A percentile compares a stretch with the other conserved stretches of the same genome.
These are phyloP conservation scores for Trypanosomatidae sp. DNA, from an alignment of 208 protist species.

Conservation along the genomic window DNA sequence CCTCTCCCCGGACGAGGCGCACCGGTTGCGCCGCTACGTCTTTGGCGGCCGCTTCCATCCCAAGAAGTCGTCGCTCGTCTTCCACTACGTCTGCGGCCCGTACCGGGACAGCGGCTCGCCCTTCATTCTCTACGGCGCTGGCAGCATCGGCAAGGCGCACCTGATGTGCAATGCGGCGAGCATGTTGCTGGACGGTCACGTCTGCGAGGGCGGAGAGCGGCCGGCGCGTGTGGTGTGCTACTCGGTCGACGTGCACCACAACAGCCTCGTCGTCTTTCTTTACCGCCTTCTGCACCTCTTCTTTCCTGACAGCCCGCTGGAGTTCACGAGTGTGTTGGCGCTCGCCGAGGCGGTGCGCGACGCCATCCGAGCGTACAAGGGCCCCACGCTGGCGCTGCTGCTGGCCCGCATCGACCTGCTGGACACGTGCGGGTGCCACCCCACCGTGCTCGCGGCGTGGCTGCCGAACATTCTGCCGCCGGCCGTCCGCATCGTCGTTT, in stretches of 20 bases:
- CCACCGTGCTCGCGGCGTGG: conserved; percentile 57
- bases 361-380: conserved; percentile 51
- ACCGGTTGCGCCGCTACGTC: conserved; percentile 15
- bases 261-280: conserved; percentile 56
- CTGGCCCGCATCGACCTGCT: conserved; percentile 55
- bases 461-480: conserved; percentile 63
- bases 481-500: conserved; percentile 56
- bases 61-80: conserved; percentile 38
- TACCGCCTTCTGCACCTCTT: conserved; percentile 61
- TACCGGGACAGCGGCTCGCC: conserved; percentile 44
- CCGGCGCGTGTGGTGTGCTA: conserved; percentile 37
- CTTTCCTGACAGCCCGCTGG: conserved; percentile 15
- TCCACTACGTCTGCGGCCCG: conserved; percentile 32
- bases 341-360: conserved; percentile 48
- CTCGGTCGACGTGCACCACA: conserved; percentile 34
- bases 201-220: conserved; percentile 9
- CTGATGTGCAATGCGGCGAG: conserved; percentile 59
- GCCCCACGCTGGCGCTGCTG: conserved; percentile 51
- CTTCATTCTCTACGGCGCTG: conserved; percentile 70
- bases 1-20: conserved; percentile 13
- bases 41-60: conserved; percentile 19
- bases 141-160: conserved; percentile 49
- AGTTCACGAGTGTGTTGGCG: conserved; percentile 41
- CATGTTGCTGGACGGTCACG: conserved; percentile 19
- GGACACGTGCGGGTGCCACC: conserved; percentile 53